Evolutionary conservation across 2,329 filamentous ascomycete genomes (phyloP).

Genomic region (Elsinoe perseae): DNA sequence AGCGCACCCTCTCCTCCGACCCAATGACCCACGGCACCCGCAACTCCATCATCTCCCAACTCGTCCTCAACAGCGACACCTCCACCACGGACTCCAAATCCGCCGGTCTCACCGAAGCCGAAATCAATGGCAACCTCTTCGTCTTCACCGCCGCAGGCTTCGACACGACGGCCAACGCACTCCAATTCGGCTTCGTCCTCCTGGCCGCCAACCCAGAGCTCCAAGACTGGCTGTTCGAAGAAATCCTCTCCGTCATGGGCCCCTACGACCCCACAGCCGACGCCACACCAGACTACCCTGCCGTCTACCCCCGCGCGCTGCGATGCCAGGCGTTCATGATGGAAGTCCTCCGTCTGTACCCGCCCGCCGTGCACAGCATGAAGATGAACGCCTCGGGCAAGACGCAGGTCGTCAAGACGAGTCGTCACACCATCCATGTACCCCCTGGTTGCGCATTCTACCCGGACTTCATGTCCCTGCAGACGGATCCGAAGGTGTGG

Average conservation of each 20-base stretch:
- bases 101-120: slow-evolving; percentile 29
- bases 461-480: slow-evolving; percentile 30
- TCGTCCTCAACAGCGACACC: not conserved
- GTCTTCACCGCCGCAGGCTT: slow-evolving; percentile 42
- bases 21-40: not conserved
- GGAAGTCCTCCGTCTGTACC: slow-evolving; percentile 40
- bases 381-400: not conserved
- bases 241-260: slow-evolving; percentile 29
- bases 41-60: slow-evolving; percentile 6
- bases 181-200: slow-evolving; percentile 41
- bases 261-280: slow-evolving; percentile 27
- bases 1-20: slow-evolving; percentile 10
- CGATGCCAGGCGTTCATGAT: slow-evolving; percentile 45
- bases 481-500: slow-evolving; percentile 19
- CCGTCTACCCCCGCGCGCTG: slow-evolving; percentile 33
- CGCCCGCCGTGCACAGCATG: slow-evolving; percentile 31
- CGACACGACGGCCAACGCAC: slow-evolving; percentile 45
- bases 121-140: slow-evolving; percentile 41
- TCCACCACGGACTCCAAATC: not conserved
- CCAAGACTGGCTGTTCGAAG: slow-evolving; percentile 47
- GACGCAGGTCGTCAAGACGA: slow-evolving; percentile 1
- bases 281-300: slow-evolving; percentile 34
- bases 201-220: slow-evolving; percentile 41
- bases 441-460: slow-evolving; percentile 31
- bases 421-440: slow-evolving; percentile 25